phyloP scores from a whole-genome alignment of 768 basidiomycete genomes.

The Lenzites betulinus region DNA sequence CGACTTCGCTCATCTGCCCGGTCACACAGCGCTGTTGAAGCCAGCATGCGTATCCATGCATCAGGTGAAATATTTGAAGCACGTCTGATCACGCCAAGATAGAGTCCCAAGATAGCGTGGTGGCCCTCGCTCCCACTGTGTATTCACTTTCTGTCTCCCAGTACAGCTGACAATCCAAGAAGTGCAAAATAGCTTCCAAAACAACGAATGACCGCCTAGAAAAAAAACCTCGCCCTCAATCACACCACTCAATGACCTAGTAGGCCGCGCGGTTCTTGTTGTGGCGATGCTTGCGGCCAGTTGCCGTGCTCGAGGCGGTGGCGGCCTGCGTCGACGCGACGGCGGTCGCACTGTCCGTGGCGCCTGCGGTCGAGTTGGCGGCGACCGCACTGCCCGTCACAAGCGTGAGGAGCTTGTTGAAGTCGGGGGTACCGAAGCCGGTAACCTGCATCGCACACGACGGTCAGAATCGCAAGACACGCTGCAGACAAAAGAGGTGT shows the following conservation, averaged over 20 bases:
- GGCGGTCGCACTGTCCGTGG: not conserved
- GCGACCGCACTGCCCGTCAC: slow-evolving; percentile 17
- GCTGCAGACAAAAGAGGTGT: not conserved
- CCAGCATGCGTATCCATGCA: too few relatives aligned
- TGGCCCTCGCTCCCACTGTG: slow-evolving; percentile 7
- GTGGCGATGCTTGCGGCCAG: slow-evolving; percentile 3
- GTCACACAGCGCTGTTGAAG: too few relatives aligned
- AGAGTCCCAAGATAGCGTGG: slow-evolving; percentile 4
- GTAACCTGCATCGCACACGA: slow-evolving; percentile 18
- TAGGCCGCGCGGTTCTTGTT: not conserved
- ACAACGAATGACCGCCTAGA: not conserved
- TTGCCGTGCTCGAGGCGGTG: not conserved
- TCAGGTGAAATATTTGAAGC: too few relatives aligned
- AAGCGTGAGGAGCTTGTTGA: slow-evolving; percentile 24
- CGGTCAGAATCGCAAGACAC: not conserved
- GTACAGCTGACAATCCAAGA: slow-evolving; percentile 1
- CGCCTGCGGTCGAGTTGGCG: not conserved
- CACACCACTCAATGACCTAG: not conserved
- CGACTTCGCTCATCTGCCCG: too few relatives aligned
- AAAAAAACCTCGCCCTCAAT: not conserved
- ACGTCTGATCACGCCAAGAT: too few relatives aligned
- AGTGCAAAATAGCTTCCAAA: not conserved
- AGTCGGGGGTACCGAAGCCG: slow-evolving; percentile 39
- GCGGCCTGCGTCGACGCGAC: not conserved
- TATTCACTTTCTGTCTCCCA: slow-evolving; percentile 7